Base-by-base conservation (phyloP, 2,329 filamentous ascomycete genomes). In the Penicillium sp. region DNA sequence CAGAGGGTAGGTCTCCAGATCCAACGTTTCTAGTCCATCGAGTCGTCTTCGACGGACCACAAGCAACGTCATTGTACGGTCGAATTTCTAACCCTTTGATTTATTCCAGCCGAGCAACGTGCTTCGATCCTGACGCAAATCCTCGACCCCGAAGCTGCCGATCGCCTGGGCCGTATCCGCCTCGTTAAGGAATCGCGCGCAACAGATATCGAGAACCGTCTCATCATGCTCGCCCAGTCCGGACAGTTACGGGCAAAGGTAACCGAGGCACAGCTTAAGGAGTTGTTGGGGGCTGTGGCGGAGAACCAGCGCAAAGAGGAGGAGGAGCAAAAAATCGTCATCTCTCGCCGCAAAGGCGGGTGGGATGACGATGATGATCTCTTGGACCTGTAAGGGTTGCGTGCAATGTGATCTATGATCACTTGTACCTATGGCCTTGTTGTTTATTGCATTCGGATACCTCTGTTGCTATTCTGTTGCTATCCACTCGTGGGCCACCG, bases 111-210 rank as follows among this genome's bases (percentile, higher is more conserved):
- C 53, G 70, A 74, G 31, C 70, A 70, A 51, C 71, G 69, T 55
- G 62, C 71, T 56, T 58, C 71, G 20, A 89, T 97, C 66, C 87
- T 99, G 60, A 85, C 84, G 66, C 94, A 97, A 76, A 97, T 99
- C 79, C 90, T 99, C 60, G 88, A 92, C 68, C 94, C 94, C 64
- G 91, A 93, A 70, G 94, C 94, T 18, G 89, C 91, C 58, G 94
- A 99, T 78, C 89, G 94, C 14, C 84, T 99, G 1, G 91, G 90
- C 55, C 90, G 94, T 63, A 97, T 99, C 78, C 89, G 93, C 34
- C 86, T 99, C 58, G 94, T 99, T 71, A 97, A 97, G 78, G 91
- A 92, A 73, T 87, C 88, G 66, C 90, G 94, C 68, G 94, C 94
- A 35, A 84, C 83, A 59, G 92, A 97, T 69, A 85, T 99, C 55